Base-by-base conservation (phyloP, 805 yeast species). In the Yarrowia porcina region DNA sequence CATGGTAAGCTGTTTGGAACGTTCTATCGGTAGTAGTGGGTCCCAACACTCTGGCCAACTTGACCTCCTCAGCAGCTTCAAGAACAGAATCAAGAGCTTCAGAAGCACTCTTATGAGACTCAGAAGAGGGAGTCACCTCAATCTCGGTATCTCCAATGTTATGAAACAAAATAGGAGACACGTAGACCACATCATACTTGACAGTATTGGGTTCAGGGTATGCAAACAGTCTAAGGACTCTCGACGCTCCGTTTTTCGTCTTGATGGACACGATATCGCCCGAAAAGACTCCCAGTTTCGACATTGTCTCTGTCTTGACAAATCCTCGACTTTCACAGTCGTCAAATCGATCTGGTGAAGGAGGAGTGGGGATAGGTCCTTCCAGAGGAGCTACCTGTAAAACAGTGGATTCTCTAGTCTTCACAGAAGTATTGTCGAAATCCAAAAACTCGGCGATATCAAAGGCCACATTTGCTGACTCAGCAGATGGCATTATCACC, bases 1-100 rank as follows among this genome's bases (percentile, higher is more conserved):
- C 74, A 60, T 87, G 76, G 68, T 89, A 82, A 63, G 84, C 76
- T 63, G 79, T 80, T 69, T 89, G 93, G 68, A 78, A 80, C 0
- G 83, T 76, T 60, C 83, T 79, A 66, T 87, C 90, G 67, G 89
- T 77, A 0, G 94, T 83, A 1, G 81, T 76, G 0, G 90, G 89
- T 0, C 93, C 84, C 1, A 88, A 83, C 0, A 90, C 78, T 64
- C 93, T 76, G 0, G 90, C 80, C 4, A 90, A 78, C 0, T 86
- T 84, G 7, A 88, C 84, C 20, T 85, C 82, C 33, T 80, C 79
- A 0, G 94, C 94, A 20, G 81, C 70, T 13, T 72, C 85, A 69
- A 74, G 74, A 15, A 68, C 32, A 2, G 56, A 23, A 25, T 64
- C 20, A 18, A 45, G 35, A 10, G 33, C 39, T n/a, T 28, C 32